Evolutionary conservation across 2,329 filamentous ascomycete genomes (phyloP), one percentile per base, ranked within the genome.

Genomic region (Alternaria sp.): DNA sequence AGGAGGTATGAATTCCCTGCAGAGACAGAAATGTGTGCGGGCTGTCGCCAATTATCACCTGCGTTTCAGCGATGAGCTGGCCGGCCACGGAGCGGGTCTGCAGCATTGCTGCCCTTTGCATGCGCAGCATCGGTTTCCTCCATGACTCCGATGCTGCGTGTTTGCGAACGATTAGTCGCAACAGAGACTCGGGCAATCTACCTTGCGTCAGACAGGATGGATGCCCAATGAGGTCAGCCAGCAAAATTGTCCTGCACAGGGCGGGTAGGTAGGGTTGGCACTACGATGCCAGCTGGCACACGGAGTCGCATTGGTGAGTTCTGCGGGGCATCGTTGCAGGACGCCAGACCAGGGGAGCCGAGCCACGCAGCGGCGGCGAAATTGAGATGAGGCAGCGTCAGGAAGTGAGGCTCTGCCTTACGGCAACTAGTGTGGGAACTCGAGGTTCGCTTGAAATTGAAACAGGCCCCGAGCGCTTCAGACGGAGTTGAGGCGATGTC

Each of bases 11-110:
- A 69, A 73, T 71, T 75, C 76, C 76, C 74, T 77, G 69, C 65
- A 52, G 66, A 49, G 62, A 67, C 59, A 68, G 72, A 69, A 73
- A 64, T 68, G 72, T 69, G 74, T 67, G 68, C 65, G 68, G 76
- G 72, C 68, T 47, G 67, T 74, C 69, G 74, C 72, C 72, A 78
- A 73, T 77, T 79, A 79, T 77, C 72, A 77, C 65, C 72, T 74
- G 70, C 72, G 74, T 77, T 72, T 72, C 69, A 75, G 71, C 69
- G 72, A 61, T 77, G 75, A 74, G 73, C 68, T 78, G 76, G 70
- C 68, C 76, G 73, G 74, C 68, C 66, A 69, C 70, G 71, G 73
- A 75, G 74, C 75, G 74, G 74, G 72, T 74, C 76, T 79, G 75
- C 74, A 78, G 67, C 72, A 66, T 61, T 66, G 72, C 67, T 72